Conservation (phyloP, 805 yeast species). For the Kluyveromyces wickerhamii region DNA sequence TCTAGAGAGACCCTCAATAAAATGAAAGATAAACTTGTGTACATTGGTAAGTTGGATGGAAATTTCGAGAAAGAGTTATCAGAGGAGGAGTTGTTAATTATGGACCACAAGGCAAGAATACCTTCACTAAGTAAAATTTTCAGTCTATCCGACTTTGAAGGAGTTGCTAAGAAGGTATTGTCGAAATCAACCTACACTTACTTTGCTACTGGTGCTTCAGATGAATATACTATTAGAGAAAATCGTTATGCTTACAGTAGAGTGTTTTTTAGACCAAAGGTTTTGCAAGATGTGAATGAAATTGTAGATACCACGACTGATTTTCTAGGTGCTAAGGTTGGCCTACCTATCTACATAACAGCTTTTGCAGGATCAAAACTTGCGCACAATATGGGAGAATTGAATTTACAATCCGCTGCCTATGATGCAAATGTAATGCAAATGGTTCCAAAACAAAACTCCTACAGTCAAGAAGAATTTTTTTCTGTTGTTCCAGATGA, state of each 20-base stretch:
- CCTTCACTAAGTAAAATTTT: constrained; percentile 31
- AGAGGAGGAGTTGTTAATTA: constrained; percentile 14
- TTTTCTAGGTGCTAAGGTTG: constrained; percentile 40
- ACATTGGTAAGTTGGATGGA: constrained; percentile 14
- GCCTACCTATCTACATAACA: constrained; percentile 40
- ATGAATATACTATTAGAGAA: constrained; percentile 38
- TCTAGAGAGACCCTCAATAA: constrained; percentile 18
- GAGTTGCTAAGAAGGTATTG: constrained; percentile 31
- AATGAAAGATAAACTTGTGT: constrained; percentile 11
- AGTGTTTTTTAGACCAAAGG: constrained; percentile 40
- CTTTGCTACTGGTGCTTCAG: constrained; percentile 43
- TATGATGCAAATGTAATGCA: constrained; percentile 35
- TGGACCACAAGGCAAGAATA: constrained; percentile 9
- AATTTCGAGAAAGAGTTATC: constrained; percentile 9
- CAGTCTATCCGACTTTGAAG: constrained; percentile 35
- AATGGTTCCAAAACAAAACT: constrained; percentile 40
- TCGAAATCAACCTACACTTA: constrained; percentile 35
- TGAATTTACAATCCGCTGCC: constrained; percentile 13
- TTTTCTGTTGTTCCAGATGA: constrained; percentile 27
- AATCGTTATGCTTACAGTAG: constrained; percentile 37
- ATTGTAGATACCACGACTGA: constrained; percentile 36
- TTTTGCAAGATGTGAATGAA: constrained; percentile 29
- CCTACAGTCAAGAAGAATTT: constrained; percentile 37
- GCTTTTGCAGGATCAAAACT: constrained; percentile 41
- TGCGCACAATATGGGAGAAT: constrained; percentile 38